Conservation (phyloP, 148 eudicot species). For the Polygonum aviculare region DNA sequence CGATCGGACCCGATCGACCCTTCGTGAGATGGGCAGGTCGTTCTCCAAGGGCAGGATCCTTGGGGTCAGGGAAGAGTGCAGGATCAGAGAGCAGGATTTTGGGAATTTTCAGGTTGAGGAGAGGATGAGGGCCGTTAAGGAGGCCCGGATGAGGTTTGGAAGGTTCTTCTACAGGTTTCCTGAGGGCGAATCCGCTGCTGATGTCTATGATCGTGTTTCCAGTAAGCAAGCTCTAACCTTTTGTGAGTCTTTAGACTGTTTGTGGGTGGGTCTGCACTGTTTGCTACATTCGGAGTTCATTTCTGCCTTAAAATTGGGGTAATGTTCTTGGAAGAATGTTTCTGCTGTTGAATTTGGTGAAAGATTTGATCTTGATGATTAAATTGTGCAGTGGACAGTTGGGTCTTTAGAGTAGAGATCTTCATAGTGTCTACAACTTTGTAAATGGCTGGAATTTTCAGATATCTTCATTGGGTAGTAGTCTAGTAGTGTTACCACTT, state of each 20-base stretch:
- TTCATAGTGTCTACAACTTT: too few species aligned
- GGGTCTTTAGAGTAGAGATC: neutral
- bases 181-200: constrained; percentile 93
- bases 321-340: too few species aligned
- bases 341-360: neutral
- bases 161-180: constrained; percentile 89
- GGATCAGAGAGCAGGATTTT: constrained; percentile 84
- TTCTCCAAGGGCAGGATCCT: constrained; percentile 44
- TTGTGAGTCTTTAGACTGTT: neutral
- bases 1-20: constrained; percentile 58
- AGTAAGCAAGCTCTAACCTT: constrained; percentile 28
- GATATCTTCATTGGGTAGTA: too few species aligned
- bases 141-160: constrained; percentile 54
- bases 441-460: too few species aligned
- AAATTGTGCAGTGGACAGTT: neutral
- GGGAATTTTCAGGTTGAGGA: constrained; percentile 81
- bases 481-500: too few species aligned
- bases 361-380: neutral
- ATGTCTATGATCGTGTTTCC: constrained; percentile 91
- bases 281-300: too few species aligned
- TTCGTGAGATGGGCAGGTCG: constrained; percentile 63
- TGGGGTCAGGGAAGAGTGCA: constrained; percentile 82
- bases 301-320: too few species aligned
- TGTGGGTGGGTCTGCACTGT: too few species aligned
- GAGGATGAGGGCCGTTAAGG: constrained; percentile 54